A percentile compares a stretch with the other conserved stretches of the same genome.
These are phyloP conservation scores for Bacidia gigantensis DNA, from an alignment of 495 filamentous ascomycete species.

Conservation along the genomic window DNA sequence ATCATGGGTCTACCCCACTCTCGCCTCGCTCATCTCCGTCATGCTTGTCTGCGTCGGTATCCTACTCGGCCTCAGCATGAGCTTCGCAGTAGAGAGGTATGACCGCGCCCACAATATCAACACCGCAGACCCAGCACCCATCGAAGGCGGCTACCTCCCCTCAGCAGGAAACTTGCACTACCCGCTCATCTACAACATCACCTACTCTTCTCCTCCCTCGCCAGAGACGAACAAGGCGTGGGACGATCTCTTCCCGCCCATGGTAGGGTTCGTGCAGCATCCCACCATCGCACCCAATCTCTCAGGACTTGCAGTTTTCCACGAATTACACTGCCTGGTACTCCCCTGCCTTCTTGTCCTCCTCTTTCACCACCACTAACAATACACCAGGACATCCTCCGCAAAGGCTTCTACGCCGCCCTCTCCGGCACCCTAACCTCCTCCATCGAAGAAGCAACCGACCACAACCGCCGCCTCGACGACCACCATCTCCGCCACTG, in stretches of 20 bases:
- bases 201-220: constrained; percentile 1
- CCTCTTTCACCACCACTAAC: background rate
- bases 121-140: background rate
- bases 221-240: constrained; percentile 5
- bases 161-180: background rate
- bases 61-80: too few relatives aligned
- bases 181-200: background rate
- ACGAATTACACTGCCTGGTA: constrained; percentile 10
- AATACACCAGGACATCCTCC: constrained; percentile 5
- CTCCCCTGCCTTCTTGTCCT: background rate
- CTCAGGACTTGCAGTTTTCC: constrained; percentile 8
- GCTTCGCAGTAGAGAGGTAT: too few relatives aligned
- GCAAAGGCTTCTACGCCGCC: constrained; percentile 9
- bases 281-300: constrained; percentile 5
- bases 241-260: constrained; percentile 7
- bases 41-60: too few relatives aligned
- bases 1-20: background rate
- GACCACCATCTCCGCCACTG: constrained; percentile 19
- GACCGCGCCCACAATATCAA: too few relatives aligned
- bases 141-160: background rate
- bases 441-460: background rate
- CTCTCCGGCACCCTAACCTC: constrained; percentile 5
- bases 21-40: too few relatives aligned
- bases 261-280: constrained; percentile 7
- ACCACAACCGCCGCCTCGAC: constrained; percentile 4